These are phyloP conservation scores for Solanum lycopersicoides DNA, from an alignment of 257 asterid genomes.

Conservation along the genomic window DNA sequence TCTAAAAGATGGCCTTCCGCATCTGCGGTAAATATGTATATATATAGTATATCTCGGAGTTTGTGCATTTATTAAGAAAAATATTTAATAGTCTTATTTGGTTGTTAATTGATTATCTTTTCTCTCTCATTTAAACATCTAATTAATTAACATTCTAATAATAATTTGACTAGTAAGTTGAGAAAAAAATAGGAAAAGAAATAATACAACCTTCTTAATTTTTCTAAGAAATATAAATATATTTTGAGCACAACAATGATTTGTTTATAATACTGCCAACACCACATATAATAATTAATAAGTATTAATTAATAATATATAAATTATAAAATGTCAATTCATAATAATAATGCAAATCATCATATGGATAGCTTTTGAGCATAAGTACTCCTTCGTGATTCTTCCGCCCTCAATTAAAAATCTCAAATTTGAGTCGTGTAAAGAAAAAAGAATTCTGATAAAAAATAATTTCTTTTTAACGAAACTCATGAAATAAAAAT, in stretches of 20 bases:
- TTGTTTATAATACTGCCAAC: neutral
- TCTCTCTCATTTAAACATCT: too few species aligned
- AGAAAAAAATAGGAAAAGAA: neutral
- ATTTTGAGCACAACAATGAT: neutral
- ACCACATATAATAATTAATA: neutral
- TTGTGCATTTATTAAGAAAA: too few species aligned
- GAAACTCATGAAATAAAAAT: accelerated
- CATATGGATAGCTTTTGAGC: neutral
- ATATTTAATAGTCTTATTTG: too few species aligned
- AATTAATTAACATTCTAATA: too few species aligned
- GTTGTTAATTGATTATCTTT: too few species aligned
- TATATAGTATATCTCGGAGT: neutral
- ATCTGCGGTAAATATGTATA: neutral
- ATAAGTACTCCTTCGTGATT: neutral
- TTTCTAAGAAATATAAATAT: neutral
- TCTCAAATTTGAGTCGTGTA: too few species aligned
- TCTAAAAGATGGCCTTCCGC: neutral
- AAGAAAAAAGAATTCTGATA: too few species aligned
- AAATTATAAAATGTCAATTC: neutral
- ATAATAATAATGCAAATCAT: neutral
- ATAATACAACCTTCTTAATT: neutral
- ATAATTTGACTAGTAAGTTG: neutral
- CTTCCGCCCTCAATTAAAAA: too few species aligned
- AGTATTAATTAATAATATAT: neutral
- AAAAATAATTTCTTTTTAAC: too few species aligned